These are phyloP conservation scores for Camelina hispida DNA, from an alignment of 345 rosid genomes.

Conservation along the genomic window DNA sequence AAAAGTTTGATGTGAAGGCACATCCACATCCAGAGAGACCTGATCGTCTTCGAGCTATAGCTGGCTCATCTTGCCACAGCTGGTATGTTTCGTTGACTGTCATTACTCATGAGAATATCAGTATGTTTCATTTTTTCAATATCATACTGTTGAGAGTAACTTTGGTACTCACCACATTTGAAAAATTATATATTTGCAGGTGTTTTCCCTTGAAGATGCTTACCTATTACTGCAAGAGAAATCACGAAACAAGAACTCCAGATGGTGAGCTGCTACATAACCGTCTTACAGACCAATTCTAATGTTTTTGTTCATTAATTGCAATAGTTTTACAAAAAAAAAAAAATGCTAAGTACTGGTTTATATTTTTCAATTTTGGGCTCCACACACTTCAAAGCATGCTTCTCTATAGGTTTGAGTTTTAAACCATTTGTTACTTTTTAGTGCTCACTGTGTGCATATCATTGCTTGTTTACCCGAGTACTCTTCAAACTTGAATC, in stretches of 20 bases:
- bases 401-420: constrained; percentile 69
- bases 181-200: constrained; percentile 64
- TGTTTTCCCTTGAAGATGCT: constrained; percentile 93
- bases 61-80: constrained; percentile 92
- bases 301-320: not conserved
- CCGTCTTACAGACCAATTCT: constrained; percentile 19
- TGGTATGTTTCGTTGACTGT: constrained; percentile 55
- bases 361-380: constrained; percentile 49
- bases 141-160: constrained; percentile 6
- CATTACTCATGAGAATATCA: constrained; percentile 16
- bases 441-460: constrained; percentile 13
- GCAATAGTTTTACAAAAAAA: constrained; percentile 14
- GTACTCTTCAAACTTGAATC: constrained; percentile 8
- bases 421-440: constrained; percentile 8
- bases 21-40: constrained; percentile 99
- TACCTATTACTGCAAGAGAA: constrained; percentile 82
- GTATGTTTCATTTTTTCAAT: constrained; percentile 5
- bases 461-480: constrained; percentile 9
- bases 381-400: constrained; percentile 84
- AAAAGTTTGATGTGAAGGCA: constrained; percentile 80
- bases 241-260: constrained; percentile 84
- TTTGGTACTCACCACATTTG: constrained; percentile 9
- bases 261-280: constrained; percentile 55
- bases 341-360: constrained; percentile 32
- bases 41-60: constrained; percentile 95